Evolutionary conservation across 192 early-diverging fungal species (phyloP).

Genomic region (Neocallimastix lanati): DNA sequence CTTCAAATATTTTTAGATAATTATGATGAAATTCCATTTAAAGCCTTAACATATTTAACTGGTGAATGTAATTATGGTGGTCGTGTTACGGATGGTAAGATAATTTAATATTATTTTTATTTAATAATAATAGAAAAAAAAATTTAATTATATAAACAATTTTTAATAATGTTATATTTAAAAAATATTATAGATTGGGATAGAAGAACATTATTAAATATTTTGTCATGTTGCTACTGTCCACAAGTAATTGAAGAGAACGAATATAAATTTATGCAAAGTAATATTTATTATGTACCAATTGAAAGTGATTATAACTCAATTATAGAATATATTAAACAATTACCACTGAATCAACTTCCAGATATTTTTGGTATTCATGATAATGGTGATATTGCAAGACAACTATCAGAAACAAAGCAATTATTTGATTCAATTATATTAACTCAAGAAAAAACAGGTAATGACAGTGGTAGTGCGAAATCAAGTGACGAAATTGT

Average conservation of each 20-base stretch:
- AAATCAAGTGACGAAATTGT: constrained; percentile 40
- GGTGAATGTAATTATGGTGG: constrained; percentile 50
- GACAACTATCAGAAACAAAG: constrained; percentile 35
- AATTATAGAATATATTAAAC: constrained; percentile 35
- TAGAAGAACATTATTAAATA: constrained; percentile 31
- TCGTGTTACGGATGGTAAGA: constrained; percentile 30
- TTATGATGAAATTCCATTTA: constrained; percentile 37
- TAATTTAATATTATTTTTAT: no score
- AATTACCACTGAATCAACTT: constrained; percentile 31
- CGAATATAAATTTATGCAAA: constrained; percentile 32
- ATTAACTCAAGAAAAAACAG: constrained; percentile 25
- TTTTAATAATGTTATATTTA: background rate
- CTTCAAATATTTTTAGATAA: constrained; percentile 45
- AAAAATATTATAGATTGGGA: constrained; percentile 25
- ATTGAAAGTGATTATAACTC: constrained; percentile 25
- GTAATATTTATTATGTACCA: constrained; percentile 30
- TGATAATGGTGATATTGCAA: constrained; percentile 48
- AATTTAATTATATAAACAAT: background rate
- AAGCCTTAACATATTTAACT: constrained; percentile 35
- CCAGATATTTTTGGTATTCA: constrained; percentile 53
- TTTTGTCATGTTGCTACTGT: constrained; percentile 33
- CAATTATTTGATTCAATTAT: constrained; percentile 32
- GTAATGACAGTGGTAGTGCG: constrained; percentile 8
- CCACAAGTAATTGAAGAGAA: constrained; percentile 26
- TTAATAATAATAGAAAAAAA: no score